Evolutionary conservation across 192 early-diverging fungal genomes (phyloP), one percentile per base, ranked within the genome.

Genomic region (Lobosporangium transversale): DNA sequence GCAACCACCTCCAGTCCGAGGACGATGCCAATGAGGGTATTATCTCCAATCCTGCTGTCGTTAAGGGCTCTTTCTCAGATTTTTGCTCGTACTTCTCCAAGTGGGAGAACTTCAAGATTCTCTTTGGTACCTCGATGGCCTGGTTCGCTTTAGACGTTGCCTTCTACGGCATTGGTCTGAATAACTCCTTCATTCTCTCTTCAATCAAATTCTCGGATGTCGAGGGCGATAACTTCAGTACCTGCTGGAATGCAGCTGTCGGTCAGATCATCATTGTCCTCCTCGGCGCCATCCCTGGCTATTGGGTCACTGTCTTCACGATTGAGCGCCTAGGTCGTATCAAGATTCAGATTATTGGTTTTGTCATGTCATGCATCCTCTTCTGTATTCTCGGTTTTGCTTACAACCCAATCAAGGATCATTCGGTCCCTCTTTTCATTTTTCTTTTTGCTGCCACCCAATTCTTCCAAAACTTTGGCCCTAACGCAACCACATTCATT

Each of bases 401-500:
- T 26, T 91, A 90, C 81, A 63, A 88, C 78, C 70, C 78, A 50
- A 81, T 91, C 40, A 68, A 83, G 40, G 83, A 88, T 79, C 79
- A 76, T 47, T 87, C 87, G 0, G 64, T 79, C 0, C 73, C 81
- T 15, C 74, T 68, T 23, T 85, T 89, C 62, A 67, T 89, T 81
- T 83, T 91, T 12, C 75, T 91, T 44, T 92, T 88, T 55, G 85
- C 89, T 7, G 62, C 87, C 30, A 88, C 88, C 14, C 85, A 89
- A 66, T 83, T 93, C 78, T 92, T 95, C 89, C 92, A 91, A 85
- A 94, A 97, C 88, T 96, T 94, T 82, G 96, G 96, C 10, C 96
- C 96, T 61, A 98, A 98, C 83, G 79, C 85, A 27, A 98, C 94
- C n/a, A 94, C 92, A 4, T 94, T 94, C 59, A 86, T 94, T 48